Evolutionary conservation across 2,329 filamentous ascomycete genomes (phyloP), one percentile per base, ranked within the genome.

Genomic region (Fusarium coicis): DNA sequence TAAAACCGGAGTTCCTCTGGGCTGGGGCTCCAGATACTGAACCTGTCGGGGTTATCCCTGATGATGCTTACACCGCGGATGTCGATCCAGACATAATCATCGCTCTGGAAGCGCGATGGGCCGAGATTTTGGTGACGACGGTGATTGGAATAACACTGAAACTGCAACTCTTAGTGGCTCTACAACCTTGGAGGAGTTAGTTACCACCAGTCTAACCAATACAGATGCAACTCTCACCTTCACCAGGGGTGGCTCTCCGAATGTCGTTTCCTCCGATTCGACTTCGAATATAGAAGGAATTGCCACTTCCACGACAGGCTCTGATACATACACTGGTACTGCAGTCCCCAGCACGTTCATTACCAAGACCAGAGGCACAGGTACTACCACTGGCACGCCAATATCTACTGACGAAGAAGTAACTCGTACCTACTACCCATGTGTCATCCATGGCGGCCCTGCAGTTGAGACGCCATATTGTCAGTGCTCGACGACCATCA

Each of bases 21-120:
- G 44, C 26, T 28, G 44, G 44, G 0, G 26, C 28, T 21, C 44
- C 18, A 2, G 4, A 46, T 18, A 28, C 26, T 0, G 21, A 46
- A 5, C 44, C 44, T 14, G 26, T 7, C 9, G 14, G 4, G 0
- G 0, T 46, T 0, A 46, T 46, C 2, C 26, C 44, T 0, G 12
- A 47, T 0, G 26, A 47, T 2, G 44, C 44, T 21, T 47, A 47
- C 26, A 28, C 44, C 9, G 44, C 44, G 0, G 44, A 47, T 4
- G 44, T 47, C 8, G 44, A 28, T 4, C 44, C 26, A 47, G 6
- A 47, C 0, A 47, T 28, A 28, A 12, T 10, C 26, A 11, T 8
- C 7, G 8, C 5, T 47, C 12, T 47, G 19, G 26, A 47, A 4
- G 26, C 44, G 1, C 4, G 7, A 2, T 47, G 26, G 44, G 26